Evolutionary conservation across 805 yeast genomes (phyloP).

Genomic region (Nakazawaea peltata): DNA sequence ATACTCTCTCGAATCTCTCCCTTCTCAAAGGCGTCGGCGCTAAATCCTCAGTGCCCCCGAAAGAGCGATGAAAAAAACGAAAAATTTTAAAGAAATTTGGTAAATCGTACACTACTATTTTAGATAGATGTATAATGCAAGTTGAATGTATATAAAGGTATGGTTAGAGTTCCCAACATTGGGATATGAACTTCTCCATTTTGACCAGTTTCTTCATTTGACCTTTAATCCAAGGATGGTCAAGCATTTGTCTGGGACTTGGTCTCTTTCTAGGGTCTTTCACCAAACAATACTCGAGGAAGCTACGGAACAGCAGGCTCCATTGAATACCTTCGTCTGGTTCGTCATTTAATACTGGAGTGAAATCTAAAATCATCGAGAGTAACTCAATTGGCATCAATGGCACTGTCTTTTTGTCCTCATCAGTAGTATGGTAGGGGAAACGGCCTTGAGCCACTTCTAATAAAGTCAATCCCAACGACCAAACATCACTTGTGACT

Average conservation of each 20-base stretch:
- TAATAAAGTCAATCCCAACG: constrained; percentile 81
- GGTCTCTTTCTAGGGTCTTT: constrained; percentile 80
- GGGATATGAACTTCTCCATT: constrained; percentile 79
- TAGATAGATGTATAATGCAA: too few relatives aligned
- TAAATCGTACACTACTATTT: too few relatives aligned
- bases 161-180: constrained; percentile 47
- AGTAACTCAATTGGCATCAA: constrained; percentile 79
- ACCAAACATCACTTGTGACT: constrained; percentile 95
- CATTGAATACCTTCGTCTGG: constrained; percentile 70
- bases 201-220: constrained; percentile 65
- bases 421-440: constrained; percentile 49
- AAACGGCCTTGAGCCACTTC: constrained; percentile 92
- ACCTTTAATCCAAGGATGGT: constrained; percentile 87
- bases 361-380: constrained; percentile 70
- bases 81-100: too few relatives aligned
- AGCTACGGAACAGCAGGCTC: constrained; percentile 78
- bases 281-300: constrained; percentile 70
- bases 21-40: too few relatives aligned
- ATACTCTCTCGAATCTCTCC: too few relatives aligned
- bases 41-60: too few relatives aligned
- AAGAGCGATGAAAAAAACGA: too few relatives aligned
- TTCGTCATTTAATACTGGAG: constrained; percentile 74
- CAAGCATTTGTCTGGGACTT: constrained; percentile 86
- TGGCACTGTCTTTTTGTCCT: constrained; percentile 37
- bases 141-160: too few relatives aligned